phyloP scores from a whole-genome alignment of 352 stramenopile species.

The Globisporangium camurandrum region DNA sequence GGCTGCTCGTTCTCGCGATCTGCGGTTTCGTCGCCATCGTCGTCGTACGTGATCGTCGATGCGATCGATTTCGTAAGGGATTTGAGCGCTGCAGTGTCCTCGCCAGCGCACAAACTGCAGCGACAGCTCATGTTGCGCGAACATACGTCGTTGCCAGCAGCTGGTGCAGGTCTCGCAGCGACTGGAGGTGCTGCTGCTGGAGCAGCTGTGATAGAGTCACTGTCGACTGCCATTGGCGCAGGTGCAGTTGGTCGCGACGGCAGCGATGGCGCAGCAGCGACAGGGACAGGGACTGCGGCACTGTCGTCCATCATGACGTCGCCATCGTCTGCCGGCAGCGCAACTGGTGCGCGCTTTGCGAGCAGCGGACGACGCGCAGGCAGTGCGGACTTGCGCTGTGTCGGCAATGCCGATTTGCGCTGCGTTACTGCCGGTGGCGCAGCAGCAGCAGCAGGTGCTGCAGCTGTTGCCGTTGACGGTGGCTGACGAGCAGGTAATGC shows the following conservation, averaged over 20 bases:
- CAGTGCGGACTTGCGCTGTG: no score
- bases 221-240: not conserved
- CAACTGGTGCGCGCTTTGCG: not conserved
- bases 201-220: slow-evolving; percentile 7
- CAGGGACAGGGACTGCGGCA: no score
- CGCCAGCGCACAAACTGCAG: slow-evolving; percentile 72
- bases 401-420: not conserved
- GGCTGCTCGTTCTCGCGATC: not conserved
- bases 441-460: no score
- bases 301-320: slow-evolving; percentile 1
- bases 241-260: no score
- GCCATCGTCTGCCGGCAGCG: not conserved
- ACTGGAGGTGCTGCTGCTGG: slow-evolving; percentile 30
- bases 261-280: not conserved
- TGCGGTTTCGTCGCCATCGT: no score
- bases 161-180: slow-evolving; percentile 3
- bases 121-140: slow-evolving; percentile 83
- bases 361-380: not conserved
- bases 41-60: slow-evolving; percentile 69
- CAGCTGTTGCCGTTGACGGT: no score
- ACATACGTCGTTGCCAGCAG: slow-evolving; percentile 35
- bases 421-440: no score
- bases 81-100: slow-evolving; percentile 68
- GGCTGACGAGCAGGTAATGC: no score
- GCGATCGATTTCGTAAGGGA: slow-evolving; percentile 76